Conservation (phyloP, 306 rosid genomes). For the Canavalia gladiata region DNA sequence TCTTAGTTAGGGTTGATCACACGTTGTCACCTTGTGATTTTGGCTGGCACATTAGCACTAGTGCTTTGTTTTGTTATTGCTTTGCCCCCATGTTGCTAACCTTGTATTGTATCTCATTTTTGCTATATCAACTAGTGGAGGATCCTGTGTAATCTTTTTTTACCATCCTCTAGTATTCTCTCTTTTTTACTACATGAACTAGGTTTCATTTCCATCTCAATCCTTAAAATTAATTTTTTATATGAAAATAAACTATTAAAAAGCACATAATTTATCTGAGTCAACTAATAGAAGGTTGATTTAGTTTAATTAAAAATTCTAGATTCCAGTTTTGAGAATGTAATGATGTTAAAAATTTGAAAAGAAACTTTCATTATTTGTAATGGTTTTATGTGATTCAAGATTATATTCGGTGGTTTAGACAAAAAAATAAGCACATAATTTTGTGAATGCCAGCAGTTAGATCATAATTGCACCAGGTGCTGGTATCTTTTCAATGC, state of each 20-base stretch:
- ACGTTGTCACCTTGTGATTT: neutral
- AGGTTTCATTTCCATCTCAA: neutral
- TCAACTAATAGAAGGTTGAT: no score
- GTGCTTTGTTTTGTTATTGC: neutral
- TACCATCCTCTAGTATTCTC: no score
- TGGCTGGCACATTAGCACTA: neutral
- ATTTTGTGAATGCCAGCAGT: neutral
- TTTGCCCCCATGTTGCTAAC: neutral
- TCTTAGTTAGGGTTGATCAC: neutral
- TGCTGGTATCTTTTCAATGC: neutral
- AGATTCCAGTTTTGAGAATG: no score
- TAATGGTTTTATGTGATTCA: no score
- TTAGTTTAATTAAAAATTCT: no score
- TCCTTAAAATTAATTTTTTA: neutral
- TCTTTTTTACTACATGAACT: no score
- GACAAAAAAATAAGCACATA: neutral
- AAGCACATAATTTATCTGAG: neutral
- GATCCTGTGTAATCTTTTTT: conserved; percentile 16
- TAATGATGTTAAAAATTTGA: no score
- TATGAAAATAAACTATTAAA: conserved; percentile 8
- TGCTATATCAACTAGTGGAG: neutral
- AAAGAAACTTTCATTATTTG: no score
- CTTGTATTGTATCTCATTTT: neutral
- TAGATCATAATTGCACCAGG: neutral
- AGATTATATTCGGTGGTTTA: no score